Percentiles rank a stretch among this genome's conserved stretches.
Conservation (phyloP, 306 rosid species). For the Casuarina glauca region DNA sequence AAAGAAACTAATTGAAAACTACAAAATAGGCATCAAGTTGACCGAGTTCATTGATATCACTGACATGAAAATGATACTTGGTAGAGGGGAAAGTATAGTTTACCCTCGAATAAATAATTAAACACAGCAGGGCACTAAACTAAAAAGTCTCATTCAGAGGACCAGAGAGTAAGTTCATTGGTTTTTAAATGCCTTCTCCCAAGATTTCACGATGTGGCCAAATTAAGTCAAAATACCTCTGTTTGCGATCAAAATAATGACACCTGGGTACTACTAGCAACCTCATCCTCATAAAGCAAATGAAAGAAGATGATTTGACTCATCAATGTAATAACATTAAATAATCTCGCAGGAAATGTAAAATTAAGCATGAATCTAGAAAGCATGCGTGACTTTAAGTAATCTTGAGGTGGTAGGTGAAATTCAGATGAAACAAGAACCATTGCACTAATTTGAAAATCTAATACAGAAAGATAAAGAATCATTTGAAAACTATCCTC, state of each 20-base stretch:
- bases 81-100: too few relatives aligned
- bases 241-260: neutral
- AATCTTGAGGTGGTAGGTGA: neutral
- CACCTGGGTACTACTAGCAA: too few relatives aligned
- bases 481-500: neutral
- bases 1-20: too few relatives aligned
- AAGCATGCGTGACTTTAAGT: neutral
- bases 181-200: neutral
- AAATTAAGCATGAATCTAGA: neutral
- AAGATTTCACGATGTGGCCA: neutral
- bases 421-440: neutral
- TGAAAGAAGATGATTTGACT: neutral
- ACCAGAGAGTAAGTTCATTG: neutral
- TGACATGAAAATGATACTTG: too few relatives aligned
- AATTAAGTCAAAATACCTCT: neutral
- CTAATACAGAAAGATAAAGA: neutral
- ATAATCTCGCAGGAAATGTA: neutral
- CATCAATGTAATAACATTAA: neutral
- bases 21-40: too few relatives aligned
- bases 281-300: neutral
- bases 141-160: too few relatives aligned
- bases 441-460: neutral
- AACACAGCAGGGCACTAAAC: too few relatives aligned
- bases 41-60: too few relatives aligned
- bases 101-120: too few relatives aligned